Evolutionary conservation across 441 rosid species (phyloP).

Genomic region (Erodium moschatum): DNA sequence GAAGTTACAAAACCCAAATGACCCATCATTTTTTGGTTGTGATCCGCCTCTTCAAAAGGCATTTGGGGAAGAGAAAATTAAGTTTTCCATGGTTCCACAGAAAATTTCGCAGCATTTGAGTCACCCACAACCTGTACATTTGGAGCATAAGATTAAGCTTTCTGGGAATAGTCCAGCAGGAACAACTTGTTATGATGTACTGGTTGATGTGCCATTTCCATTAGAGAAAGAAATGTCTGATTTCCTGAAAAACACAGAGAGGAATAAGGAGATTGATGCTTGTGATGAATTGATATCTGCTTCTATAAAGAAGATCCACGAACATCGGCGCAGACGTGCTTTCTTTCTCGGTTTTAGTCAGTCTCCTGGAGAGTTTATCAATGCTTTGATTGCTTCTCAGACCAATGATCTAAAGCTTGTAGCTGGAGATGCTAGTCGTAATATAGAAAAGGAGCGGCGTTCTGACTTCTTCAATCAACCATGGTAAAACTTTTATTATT

Average conservation of each 20-base stretch:
- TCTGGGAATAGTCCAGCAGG: constrained; percentile 76
- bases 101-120: constrained; percentile 66
- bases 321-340: constrained; percentile 79
- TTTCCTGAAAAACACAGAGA: constrained; percentile 70
- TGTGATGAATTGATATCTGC: constrained; percentile 84
- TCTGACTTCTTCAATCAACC: constrained; percentile 95
- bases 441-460: constrained; percentile 71
- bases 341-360: constrained; percentile 94
- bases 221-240: constrained; percentile 76
- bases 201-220: constrained; percentile 80
- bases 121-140: constrained; percentile 74
- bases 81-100: constrained; percentile 74
- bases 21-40: constrained; percentile 71
- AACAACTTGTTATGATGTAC: constrained; percentile 83
- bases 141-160: constrained; percentile 84
- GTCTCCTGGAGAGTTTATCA: constrained; percentile 88
- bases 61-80: constrained; percentile 78
- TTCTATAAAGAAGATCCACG: constrained; percentile 81
- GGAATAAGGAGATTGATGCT: constrained; percentile 77
- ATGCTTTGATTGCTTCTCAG: constrained; percentile 80
- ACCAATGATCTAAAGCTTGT: constrained; percentile 77
- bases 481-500: constrained; percentile 44
- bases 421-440: constrained; percentile 76
- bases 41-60: constrained; percentile 82
- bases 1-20: constrained; percentile 76